Evolutionary conservation across 2,329 filamentous ascomycete species (phyloP), one percentile per base, ranked within the genome.

Genomic region (Colletotrichum falcatum): DNA sequence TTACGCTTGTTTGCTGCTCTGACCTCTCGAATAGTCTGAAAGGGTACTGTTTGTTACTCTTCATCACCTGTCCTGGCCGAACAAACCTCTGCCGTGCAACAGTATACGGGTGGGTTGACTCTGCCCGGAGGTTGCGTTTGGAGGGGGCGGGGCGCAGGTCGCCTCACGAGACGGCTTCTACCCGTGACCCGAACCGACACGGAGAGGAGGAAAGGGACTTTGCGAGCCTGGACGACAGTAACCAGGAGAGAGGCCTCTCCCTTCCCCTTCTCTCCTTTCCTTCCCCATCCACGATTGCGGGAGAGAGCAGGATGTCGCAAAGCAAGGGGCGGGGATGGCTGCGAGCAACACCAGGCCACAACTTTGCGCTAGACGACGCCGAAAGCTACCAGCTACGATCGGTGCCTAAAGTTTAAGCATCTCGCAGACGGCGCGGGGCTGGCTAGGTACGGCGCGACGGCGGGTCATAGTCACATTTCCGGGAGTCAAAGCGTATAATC

Each of bases 161-260:
- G 61, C 60, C 60, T 67, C 30, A 67, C 42, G 51, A 64, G 59
- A 67, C 65, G 14, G 30, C 26, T 60, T 28, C 62, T 35, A 23
- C 37, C 61, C 39, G 28, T 20, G 16, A 35, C 30, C 14, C 16
- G 42, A 20, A 64, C 39, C 30, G 37, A 56, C n/a, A 48, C 54
- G 11, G 14, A 28, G 59, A 39, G 14, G 33, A 23, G 2, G 12
- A 49, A n/a, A 26, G 4, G n/a, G 9, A 12, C 5, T n/a, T 9
- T 44, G 37, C 26, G 39, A 35, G 33, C 18, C 28, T 42, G 55
- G 33, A 33, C 12, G 28, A 37, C 46, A 61, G 44, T 20, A 44
- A 11, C 1, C 42, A n/a, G 23, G 42, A 9, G n/a, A 5, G 26
- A 33, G 56, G 26, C 37, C 14, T 16, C 12, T 46, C 20, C 12